Conservation (phyloP, 441 rosid species). For the Isatis lusitanica region DNA sequence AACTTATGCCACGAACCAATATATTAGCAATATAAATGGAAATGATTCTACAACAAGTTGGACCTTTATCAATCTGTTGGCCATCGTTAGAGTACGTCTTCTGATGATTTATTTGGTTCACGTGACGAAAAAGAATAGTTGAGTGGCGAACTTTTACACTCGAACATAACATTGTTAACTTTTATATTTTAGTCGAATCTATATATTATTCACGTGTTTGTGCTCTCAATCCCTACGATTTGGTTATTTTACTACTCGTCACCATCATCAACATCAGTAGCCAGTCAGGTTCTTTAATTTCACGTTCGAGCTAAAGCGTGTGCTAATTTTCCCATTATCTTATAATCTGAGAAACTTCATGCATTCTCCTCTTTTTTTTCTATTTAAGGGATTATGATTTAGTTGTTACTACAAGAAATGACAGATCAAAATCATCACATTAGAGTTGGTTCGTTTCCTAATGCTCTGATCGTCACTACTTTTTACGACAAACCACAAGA, state of each 20-base stretch:
- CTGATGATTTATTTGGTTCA: slow-evolving; percentile 24
- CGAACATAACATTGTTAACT: slow-evolving; percentile 2
- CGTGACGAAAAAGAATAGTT: slow-evolving; percentile 13
- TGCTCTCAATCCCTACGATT: background rate
- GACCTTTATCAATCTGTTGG: slow-evolving; percentile 29
- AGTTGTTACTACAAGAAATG: background rate
- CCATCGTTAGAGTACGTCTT: slow-evolving; percentile 17
- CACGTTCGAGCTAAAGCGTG: background rate
- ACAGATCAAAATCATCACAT: background rate
- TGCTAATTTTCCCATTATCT: background rate
- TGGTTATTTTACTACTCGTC: background rate
- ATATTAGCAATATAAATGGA: background rate
- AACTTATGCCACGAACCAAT: slow-evolving; percentile 4
- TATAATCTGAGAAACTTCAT: background rate
- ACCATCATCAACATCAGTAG: background rate
- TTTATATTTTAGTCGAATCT: background rate
- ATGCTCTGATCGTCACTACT: background rate
- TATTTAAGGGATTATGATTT: background rate
- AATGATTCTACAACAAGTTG: slow-evolving; percentile 20
- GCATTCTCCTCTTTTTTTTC: background rate
- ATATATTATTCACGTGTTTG: background rate
- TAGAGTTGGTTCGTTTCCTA: background rate
- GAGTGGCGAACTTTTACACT: slow-evolving; percentile 27
- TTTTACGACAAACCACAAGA: background rate
- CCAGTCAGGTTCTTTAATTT: background rate